Conservation (phyloP, 257 asterid species). For the Solanum chilense region DNA sequence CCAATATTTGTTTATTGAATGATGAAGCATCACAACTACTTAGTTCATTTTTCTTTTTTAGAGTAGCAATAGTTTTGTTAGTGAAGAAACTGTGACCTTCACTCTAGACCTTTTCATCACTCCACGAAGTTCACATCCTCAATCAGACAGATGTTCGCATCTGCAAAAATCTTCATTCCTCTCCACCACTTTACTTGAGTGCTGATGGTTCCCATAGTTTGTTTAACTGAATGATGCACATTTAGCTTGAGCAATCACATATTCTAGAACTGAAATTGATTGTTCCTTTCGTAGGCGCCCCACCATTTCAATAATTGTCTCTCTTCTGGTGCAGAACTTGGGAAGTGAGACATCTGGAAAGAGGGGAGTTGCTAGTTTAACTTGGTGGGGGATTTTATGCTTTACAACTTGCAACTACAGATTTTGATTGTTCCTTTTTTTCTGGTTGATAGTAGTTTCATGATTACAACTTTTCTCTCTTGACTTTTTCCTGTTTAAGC, state of each 20-base stretch:
- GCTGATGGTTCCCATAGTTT: neutral
- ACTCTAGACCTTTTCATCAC: neutral
- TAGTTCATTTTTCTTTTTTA: neutral
- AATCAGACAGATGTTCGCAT: neutral
- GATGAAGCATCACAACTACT: neutral
- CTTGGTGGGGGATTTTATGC: neutral
- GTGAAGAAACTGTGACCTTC: neutral
- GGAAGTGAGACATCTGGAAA: conserved; percentile 15
- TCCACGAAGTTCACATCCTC: neutral
- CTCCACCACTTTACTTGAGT: neutral
- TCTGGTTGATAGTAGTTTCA: neutral
- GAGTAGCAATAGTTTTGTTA: neutral
- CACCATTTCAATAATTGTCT: conserved; percentile 3
- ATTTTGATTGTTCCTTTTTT: neutral
- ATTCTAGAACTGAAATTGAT: conserved; percentile 3
- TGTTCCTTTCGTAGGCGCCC: conserved; percentile 8
- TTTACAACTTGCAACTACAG: neutral
- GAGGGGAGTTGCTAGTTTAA: neutral
- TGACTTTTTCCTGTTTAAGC: neutral
- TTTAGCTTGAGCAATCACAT: neutral
- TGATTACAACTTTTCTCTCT: neutral
- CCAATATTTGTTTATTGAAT: neutral
- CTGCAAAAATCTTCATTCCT: neutral
- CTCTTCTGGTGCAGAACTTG: neutral
- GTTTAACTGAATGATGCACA: neutral